Conservation (phyloP, 352 stramenopile species). For the Globisporangium heterothallicum region DNA sequence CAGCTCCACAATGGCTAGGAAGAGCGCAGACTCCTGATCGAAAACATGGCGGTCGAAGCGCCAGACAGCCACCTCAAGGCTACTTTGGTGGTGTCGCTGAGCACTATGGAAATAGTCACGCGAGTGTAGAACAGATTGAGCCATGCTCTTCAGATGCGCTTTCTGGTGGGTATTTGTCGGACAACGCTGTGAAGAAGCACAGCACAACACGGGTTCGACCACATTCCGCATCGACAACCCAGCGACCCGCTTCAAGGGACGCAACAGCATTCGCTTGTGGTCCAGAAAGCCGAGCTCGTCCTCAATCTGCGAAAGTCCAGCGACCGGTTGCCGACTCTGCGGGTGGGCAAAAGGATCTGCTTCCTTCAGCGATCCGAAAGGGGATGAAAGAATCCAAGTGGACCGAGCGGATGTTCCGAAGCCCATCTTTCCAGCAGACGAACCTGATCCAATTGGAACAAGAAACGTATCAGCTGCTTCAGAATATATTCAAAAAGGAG, state of each 20-base stretch:
- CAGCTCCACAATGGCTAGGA: constrained; percentile 6
- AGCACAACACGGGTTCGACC: constrained; percentile 13
- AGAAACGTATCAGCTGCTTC: constrained; percentile 46
- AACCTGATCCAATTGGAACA: constrained; percentile 26
- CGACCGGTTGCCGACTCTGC: background rate
- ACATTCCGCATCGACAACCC: constrained; percentile 23
- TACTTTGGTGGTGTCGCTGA: background rate
- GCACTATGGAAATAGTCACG: background rate
- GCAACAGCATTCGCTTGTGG: background rate
- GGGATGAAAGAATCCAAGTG: constrained; percentile 29
- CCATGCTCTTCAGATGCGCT: background rate
- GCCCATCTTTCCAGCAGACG: constrained; percentile 32
- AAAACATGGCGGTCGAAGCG: constrained; percentile 7
- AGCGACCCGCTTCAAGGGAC: background rate
- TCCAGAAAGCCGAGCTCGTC: background rate
- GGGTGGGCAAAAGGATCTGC: background rate
- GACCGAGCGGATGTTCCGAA: constrained; percentile 35
- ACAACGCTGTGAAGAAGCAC: background rate
- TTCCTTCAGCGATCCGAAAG: background rate
- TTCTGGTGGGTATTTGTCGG: background rate
- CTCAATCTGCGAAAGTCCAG: constrained; percentile 12
- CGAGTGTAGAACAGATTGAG: background rate
- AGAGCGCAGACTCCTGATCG: constrained; percentile 8
- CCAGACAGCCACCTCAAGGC: background rate
- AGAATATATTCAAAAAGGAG: constrained; percentile 23